Base-by-base conservation (phyloP, 192 early-diverging fungal species). In the Backusella australiensis region DNA sequence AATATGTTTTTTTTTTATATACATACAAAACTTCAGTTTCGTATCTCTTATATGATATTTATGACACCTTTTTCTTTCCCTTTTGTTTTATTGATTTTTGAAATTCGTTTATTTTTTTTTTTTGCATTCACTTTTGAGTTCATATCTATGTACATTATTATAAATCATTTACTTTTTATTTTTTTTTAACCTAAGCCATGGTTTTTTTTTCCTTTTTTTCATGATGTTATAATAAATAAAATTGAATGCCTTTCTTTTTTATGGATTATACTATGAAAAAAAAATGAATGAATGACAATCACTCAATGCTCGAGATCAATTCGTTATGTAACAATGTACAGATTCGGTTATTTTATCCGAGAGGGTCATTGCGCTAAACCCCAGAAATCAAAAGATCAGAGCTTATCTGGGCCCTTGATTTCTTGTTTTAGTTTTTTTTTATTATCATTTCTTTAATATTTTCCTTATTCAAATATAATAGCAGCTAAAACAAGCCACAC, bases 1-100 rank as follows among this genome's bases (percentile, higher is more conserved):
- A 68, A 68, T 68, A 68, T 36, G 35, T 26, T 69, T 69, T 69
- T 68, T 68, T 68, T 39, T 39, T 9, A 29, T 29, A 29, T 67
- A 67, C 19, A 67, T 67, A 21, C 36, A 23, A 36, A n/a, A n/a
- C 19, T 69, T 23, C 9, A 19, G n/a, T 34, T 68, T 35, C 21
- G 15, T 68, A 38, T 68, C 19, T n/a, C n/a, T 41, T 36, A n/a
- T 68, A 68, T 68, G 34, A 41, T 69, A 38, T 41, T 12, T 69
- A 69, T 41, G 68, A n/a, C 56, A 63, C 23, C 12, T 29, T 23
- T 56, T 26, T 56, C 1, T 59, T 59, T 26, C 52, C 21, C 52
- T n/a, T 6, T 11, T 59, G 21, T 12, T 59, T 59, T 26, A 3
- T 59, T 26, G 38, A 14, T 59, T 59, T 56, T 56, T 59, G 19